Conservation (phyloP, 371 early-diverging fungal species). For the Syncephalastrum monosporum region DNA sequence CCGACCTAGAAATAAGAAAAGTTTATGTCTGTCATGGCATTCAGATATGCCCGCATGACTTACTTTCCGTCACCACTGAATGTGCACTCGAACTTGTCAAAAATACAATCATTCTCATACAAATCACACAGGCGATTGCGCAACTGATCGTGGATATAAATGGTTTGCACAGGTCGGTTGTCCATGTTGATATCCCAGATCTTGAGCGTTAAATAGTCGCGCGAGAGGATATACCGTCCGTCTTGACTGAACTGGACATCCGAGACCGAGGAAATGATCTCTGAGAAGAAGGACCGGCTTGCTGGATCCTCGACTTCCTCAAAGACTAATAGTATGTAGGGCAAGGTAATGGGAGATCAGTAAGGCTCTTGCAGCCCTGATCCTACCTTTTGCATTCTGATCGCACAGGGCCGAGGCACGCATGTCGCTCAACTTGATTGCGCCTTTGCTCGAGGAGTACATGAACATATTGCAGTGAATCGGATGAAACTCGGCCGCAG, state of each 20-base stretch:
- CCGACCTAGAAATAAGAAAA: slow-evolving; percentile 42
- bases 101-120: slow-evolving; percentile 98
- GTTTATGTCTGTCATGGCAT: background rate
- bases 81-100: slow-evolving; percentile 98
- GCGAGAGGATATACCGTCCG: slow-evolving; percentile 94
- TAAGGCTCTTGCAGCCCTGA: background rate
- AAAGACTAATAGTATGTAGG: slow-evolving; percentile 63
- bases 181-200: slow-evolving; percentile 99
- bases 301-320: slow-evolving; percentile 93
- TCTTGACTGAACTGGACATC: slow-evolving; percentile 95
- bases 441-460: slow-evolving; percentile 98
- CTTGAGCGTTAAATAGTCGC: slow-evolving; percentile 95
- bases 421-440: slow-evolving; percentile 97
- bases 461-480: slow-evolving; percentile 93
- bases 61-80: slow-evolving; percentile 89
- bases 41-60: slow-evolving; percentile 4
- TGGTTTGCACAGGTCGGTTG: slow-evolving; percentile 87
- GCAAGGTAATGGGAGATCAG: background rate
- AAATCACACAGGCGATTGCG: slow-evolving; percentile 93
- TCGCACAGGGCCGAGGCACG: slow-evolving; percentile 94
- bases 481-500: slow-evolving; percentile 98
- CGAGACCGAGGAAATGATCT: slow-evolving; percentile 96
- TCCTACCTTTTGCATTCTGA: slow-evolving; percentile 82
- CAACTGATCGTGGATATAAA: slow-evolving; percentile 94
- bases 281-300: slow-evolving; percentile 95